These are phyloP conservation scores for Syzygium oleosum DNA, from an alignment of 345 rosid species.

Conservation along the genomic window DNA sequence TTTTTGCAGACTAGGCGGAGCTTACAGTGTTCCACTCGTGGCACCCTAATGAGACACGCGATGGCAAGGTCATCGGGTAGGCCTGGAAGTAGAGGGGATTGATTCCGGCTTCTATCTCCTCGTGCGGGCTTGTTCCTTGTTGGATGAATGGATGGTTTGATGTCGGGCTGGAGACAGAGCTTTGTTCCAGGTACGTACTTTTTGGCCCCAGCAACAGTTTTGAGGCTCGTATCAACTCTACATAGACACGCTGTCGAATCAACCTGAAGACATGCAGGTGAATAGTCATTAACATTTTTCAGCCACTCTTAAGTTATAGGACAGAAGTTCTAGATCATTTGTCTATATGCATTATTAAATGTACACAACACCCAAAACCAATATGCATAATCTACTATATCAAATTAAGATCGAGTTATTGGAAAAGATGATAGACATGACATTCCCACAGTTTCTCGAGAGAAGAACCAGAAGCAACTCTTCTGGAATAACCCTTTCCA, in stretches of 20 bases:
- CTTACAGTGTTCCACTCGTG: conserved; percentile 55
- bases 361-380: neutral
- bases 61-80: conserved; percentile 81
- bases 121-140: conserved; percentile 44
- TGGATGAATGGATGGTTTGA: conserved; percentile 69
- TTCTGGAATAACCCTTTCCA: neutral
- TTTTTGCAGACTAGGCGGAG: conserved; percentile 70
- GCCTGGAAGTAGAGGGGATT: conserved; percentile 65
- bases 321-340: neutral
- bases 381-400: neutral
- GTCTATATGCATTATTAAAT: neutral
- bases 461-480: neutral
- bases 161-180: conserved; percentile 67
- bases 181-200: conserved; percentile 59
- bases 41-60: conserved; percentile 72
- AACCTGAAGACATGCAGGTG: conserved; percentile 36
- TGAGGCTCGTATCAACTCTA: conserved; percentile 68
- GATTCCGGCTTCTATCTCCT: conserved; percentile 52
- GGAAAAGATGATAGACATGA: neutral
- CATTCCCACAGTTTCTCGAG: neutral
- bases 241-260: conserved; percentile 71
- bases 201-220: conserved; percentile 66
- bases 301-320: neutral
- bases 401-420: neutral
- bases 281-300: neutral